Evolutionary conservation across 164 flowering plant species (phyloP).

Genomic region (Vitis rupestris): DNA sequence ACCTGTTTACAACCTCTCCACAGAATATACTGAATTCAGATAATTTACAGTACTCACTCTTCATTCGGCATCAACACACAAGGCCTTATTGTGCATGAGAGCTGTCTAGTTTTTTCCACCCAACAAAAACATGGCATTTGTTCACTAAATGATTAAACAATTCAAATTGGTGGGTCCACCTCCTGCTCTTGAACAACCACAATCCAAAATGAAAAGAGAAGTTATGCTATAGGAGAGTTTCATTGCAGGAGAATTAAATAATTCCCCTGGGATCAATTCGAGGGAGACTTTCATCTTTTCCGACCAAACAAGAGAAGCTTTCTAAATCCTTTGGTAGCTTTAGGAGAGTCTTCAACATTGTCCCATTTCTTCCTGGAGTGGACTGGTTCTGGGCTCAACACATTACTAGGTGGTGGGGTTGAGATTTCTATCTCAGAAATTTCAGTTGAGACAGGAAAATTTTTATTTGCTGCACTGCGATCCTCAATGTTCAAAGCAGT

Average conservation of each 20-base stretch:
- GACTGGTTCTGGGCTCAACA: constrained; percentile 29
- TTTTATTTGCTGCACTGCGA: constrained; percentile 17
- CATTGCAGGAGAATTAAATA: background rate
- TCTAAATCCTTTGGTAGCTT: constrained; percentile 62
- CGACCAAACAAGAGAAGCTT: constrained; percentile 77
- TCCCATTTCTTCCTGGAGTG: constrained; percentile 75
- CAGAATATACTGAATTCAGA: background rate
- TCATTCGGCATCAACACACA: constrained; percentile 18
- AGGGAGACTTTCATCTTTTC: constrained; percentile 28
- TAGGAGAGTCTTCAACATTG: constrained; percentile 44
- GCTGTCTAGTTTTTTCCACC: background rate
- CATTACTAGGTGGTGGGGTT: constrained; percentile 44
- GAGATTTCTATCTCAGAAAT: constrained; percentile 50
- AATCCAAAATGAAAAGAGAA: background rate
- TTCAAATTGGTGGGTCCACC: background rate
- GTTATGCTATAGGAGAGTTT: background rate
- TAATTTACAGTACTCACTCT: constrained; percentile 7
- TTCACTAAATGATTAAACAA: constrained; percentile 2
- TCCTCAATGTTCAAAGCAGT: constrained; percentile 22
- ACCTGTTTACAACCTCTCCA: constrained; percentile 7
- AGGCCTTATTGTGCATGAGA: constrained; percentile 20
- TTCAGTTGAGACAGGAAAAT: constrained; percentile 23
- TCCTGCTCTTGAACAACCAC: constrained; percentile 6
- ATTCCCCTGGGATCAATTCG: constrained; percentile 16
- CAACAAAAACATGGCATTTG: background rate